These are phyloP conservation scores for Eucalyptus pauciflora DNA, from an alignment of 345 rosid genomes.

Conservation along the genomic window DNA sequence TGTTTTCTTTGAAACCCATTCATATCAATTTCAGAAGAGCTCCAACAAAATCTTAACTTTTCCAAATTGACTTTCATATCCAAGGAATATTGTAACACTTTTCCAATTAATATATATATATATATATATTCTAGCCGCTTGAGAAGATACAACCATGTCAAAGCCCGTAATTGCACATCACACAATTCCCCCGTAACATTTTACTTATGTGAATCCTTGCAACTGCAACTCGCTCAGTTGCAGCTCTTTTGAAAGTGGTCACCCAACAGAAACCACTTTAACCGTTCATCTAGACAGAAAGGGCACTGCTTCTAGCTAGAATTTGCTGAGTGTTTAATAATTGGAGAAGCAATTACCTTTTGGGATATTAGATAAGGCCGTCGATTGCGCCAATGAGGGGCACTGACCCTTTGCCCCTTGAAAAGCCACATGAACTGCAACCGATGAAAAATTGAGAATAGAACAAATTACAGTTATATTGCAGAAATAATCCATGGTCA, in stretches of 20 bases:
- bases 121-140: not conserved
- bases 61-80: not conserved
- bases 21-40: not conserved
- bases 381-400: conserved; percentile 85
- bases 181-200: not conserved
- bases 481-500: not conserved
- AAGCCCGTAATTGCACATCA: not conserved
- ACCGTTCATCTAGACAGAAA: not conserved
- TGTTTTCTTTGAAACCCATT: not conserved
- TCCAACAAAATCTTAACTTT: not conserved
- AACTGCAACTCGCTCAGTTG: not conserved
- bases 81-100: not conserved
- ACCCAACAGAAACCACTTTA: not conserved
- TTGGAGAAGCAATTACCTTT: conserved; percentile 29
- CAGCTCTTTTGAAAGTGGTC: not conserved
- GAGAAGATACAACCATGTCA: not conserved
- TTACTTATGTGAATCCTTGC: not conserved
- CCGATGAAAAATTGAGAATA: not conserved
- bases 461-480: not conserved
- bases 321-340: not conserved
- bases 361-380: conserved; percentile 73
- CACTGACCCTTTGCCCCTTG: conserved; percentile 72
- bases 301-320: not conserved
- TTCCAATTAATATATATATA: not conserved
- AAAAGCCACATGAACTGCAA: conserved; percentile 83